These are phyloP conservation scores for Cystofilobasidium bisporidii DNA, from an alignment of 768 basidiomycete genomes.

Conservation along the genomic window DNA sequence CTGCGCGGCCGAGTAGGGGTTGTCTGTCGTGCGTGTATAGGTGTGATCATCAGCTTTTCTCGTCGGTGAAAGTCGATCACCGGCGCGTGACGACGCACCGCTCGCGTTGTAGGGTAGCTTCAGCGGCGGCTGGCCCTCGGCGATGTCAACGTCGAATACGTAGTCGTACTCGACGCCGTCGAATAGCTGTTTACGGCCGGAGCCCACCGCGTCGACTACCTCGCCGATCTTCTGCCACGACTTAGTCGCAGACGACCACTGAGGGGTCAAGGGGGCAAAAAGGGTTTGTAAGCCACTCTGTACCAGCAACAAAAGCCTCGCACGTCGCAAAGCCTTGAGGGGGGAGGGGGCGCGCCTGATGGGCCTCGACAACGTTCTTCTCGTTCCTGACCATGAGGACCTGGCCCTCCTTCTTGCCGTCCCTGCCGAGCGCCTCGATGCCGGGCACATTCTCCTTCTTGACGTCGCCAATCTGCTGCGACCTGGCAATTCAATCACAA, in stretches of 20 bases:
- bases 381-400: slow-evolving; percentile 76
- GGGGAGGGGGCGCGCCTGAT: slow-evolving; percentile 53
- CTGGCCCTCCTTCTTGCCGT: slow-evolving; percentile 87
- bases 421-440: slow-evolving; percentile 60
- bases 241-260: slow-evolving; percentile 68
- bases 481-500: too few species aligned
- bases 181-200: slow-evolving; percentile 80
- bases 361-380: slow-evolving; percentile 71
- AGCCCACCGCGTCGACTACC: slow-evolving; percentile 88
- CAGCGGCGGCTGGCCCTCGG: slow-evolving; percentile 81
- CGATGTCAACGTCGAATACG: slow-evolving; percentile 96
- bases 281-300: too few species aligned
- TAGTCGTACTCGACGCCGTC: slow-evolving; percentile 95
- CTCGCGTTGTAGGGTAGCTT: slow-evolving; percentile 87
- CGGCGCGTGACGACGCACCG: slow-evolving; percentile 56
- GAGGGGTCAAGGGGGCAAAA: slow-evolving; percentile 22
- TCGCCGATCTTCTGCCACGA: slow-evolving; percentile 92
- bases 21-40: slow-evolving; percentile 51
- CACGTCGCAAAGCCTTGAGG: too few species aligned
- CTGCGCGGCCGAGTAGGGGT: slow-evolving; percentile 80
- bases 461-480: slow-evolving; percentile 79
- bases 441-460: slow-evolving; percentile 85
- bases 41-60: too few species aligned
- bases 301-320: too few species aligned
- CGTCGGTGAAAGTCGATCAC: too few species aligned